A percentile compares a stretch with the other conserved stretches of the same genome.
Evolutionary conservation across 2,329 filamentous ascomycete species (phyloP).

Genomic region (Aspergillus ochraceoroseus): DNA sequence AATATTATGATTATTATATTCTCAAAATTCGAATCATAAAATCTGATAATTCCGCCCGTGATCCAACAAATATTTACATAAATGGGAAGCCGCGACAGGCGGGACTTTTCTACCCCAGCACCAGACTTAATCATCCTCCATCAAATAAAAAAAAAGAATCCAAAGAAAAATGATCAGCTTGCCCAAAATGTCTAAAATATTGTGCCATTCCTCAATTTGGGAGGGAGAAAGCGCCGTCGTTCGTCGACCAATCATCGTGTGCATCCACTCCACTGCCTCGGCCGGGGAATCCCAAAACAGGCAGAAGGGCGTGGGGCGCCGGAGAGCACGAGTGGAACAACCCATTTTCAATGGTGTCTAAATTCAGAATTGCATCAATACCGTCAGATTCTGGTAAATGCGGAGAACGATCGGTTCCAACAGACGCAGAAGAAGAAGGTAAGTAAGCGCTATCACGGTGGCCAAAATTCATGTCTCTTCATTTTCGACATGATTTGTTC

Average conservation of each 20-base stretch:
- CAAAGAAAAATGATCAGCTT: constrained; percentile 8
- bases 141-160: constrained; percentile 9
- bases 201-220: constrained; percentile 20
- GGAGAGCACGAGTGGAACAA: constrained; percentile 24
- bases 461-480: no score
- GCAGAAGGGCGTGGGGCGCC: constrained; percentile 22
- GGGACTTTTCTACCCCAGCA: no score
- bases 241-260: no score
- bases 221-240: background rate
- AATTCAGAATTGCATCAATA: constrained; percentile 10
- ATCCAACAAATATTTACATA: no score
- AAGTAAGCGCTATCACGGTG: no score
- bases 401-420: constrained; percentile 15
- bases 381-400: constrained; percentile 18
- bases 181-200: constrained; percentile 4
- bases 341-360: constrained; percentile 18
- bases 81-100: no score
- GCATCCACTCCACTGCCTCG: constrained; percentile 17
- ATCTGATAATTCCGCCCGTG: no score
- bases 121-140: no score
- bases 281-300: constrained; percentile 26
- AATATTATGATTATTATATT: no score
- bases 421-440: no score
- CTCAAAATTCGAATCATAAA: no score
- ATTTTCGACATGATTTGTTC: background rate